Conservation (phyloP, 164 flowering plant species). For the Piper longum region DNA sequence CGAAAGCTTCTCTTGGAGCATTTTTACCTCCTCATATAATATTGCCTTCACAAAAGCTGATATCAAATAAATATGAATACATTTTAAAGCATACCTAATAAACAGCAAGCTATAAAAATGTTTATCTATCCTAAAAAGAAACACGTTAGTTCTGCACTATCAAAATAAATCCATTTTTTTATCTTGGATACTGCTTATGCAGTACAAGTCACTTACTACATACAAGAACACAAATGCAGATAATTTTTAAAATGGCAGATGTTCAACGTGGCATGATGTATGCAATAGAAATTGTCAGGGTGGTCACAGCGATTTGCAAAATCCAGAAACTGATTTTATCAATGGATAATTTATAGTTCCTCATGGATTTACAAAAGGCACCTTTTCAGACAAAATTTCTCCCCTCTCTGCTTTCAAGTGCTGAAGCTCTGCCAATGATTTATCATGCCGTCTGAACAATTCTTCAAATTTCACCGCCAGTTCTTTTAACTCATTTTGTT, state of each 20-base stretch:
- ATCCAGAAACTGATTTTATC: background rate
- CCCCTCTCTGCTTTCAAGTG: constrained; percentile 29
- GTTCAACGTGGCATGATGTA: too few relatives aligned
- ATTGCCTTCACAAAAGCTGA: constrained; percentile 22
- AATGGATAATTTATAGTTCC: background rate
- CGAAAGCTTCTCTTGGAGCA: constrained; percentile 22
- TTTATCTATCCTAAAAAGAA: too few relatives aligned
- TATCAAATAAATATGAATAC: background rate
- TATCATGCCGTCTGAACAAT: constrained; percentile 24
- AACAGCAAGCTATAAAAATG: background rate
- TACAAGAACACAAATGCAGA: too few relatives aligned
- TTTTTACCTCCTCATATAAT: constrained; percentile 35
- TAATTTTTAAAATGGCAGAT: too few relatives aligned
- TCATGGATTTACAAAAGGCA: constrained; percentile 12
- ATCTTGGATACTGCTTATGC: too few relatives aligned
- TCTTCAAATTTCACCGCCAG: constrained; percentile 26
- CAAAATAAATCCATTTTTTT: too few relatives aligned
- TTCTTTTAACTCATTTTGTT: constrained; percentile 23
- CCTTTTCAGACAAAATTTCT: constrained; percentile 42
- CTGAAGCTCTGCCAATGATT: constrained; percentile 29
- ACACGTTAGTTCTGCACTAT: too few relatives aligned
- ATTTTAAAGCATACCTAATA: background rate
- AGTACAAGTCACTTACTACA: too few relatives aligned
- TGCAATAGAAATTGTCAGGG: too few relatives aligned
- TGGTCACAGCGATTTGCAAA: background rate